Base-by-base conservation (phyloP, 768 basidiomycete species). In the Royoungia palumana region DNA sequence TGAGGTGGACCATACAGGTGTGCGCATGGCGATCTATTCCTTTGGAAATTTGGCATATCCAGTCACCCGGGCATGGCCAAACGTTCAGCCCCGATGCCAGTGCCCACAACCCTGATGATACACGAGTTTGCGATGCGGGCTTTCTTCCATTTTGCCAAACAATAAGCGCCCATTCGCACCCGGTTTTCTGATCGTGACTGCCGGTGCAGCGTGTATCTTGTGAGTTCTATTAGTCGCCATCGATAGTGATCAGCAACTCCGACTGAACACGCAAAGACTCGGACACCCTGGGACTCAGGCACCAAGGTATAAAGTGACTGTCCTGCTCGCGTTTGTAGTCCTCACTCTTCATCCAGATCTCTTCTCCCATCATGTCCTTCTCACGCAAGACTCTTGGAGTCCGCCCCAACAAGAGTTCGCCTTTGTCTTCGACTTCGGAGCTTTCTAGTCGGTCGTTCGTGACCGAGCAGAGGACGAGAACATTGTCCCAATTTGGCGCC, bases 201-300 rank as follows among this genome's bases (percentile, higher is more conserved):
- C n/a, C n/a, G n/a, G n/a, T n/a, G 47, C 51, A 63, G 51, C 58
- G 50, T 60, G 59, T 57, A 35, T 30, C 21, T 30, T 19, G 24
- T 20, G 47, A 34, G n/a, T 19, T 21, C 35, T 21, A 6, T n/a
- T n/a, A n/a, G n/a, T n/a, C n/a, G 32, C 37, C 21, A 45, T 45
- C 50, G 44, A 46, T 39, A 41, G 39, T 22, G 13, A 47, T 57
- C 46, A 7, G 24, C 24, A 34, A 44, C 36, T 41, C 59, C 60
- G 36, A 34, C 22, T 41, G 14, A 34, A n/a, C 13, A 41, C 34
- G 27, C 19, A 12, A 22, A 32, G 32, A n/a, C n/a, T n/a, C n/a
- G n/a, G n/a, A 16, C 11, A 3, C 16, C 13, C 37, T 22, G 19
- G 16, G 16, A 40, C 35, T 43, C 51, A 27, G 13, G 37, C 24